Base-by-base conservation (phyloP, 257 asterid genomes). In the Forsythia suspensa region DNA sequence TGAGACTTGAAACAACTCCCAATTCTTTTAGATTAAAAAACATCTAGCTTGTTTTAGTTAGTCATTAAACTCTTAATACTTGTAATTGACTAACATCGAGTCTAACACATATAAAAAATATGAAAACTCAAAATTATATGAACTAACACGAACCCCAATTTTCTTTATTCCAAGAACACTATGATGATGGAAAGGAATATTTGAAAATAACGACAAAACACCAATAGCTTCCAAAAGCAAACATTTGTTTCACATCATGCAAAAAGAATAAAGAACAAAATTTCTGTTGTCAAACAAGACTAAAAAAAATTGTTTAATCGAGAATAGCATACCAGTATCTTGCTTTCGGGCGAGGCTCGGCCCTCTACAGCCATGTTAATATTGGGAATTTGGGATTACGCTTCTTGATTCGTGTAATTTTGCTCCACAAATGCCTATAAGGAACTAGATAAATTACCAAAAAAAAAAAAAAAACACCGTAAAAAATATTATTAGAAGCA, bases 371-470 rank as follows among this genome's bases (percentile, higher is more conserved):
- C n/a, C n/a, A n/a, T n/a, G n/a, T 43, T 38, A 51, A 39, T 42
- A 73, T 73, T 51, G 77, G 77, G 77, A 73, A 20, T 12, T 73
- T 73, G 43, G 77, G 77, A 39, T 73, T 73, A 44, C n/a, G 59
- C 8, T 51, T 51, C 67, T 73, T 73, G 67, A 46, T 73, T 68
- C 44, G 57, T 73, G 67, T 73, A 73, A 73, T 73, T 73, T 21
- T 48, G 48, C 77, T 73, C 77, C 18, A 73, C 42, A 21, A 73
- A 73, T 29, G 77, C 67, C 77, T 73, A 36, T 8, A 46, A 10
- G 9, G 51, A 10, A 11, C 16, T 9, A 41, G 9, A 41, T 41
- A 5, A 24, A 43, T 5, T 8, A 2, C 11, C 15, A n/a, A 6
- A 20, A 21, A 72, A 40, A 52, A n/a, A n/a, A n/a, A n/a, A n/a